Evolutionary conservation across 1,284 basidiomycete genomes (phyloP).

Genomic region (Singerocomus rubriflavus): DNA sequence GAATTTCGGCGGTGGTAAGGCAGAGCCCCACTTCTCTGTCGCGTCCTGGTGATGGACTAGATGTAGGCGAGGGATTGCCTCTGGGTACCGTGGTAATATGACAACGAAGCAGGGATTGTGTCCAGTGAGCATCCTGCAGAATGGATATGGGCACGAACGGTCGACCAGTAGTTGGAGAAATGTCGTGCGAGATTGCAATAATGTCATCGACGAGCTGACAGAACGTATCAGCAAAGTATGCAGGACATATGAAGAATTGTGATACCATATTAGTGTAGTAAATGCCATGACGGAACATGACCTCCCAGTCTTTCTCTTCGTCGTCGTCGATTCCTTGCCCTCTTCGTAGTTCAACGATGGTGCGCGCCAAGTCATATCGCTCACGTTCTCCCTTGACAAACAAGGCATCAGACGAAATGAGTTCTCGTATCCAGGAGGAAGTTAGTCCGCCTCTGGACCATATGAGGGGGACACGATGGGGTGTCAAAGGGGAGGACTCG

Average conservation of each 20-base stretch:
- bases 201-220: slow-evolving; percentile 73
- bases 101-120: slow-evolving; percentile 59
- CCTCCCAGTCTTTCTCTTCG: slow-evolving; percentile 67
- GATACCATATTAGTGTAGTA: slow-evolving; percentile 87
- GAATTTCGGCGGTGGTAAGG: slow-evolving; percentile 49
- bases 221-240: slow-evolving; percentile 9
- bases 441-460: slow-evolving; percentile 73
- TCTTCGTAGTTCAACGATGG: slow-evolving; percentile 73
- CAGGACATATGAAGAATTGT: neutral
- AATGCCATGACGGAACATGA: slow-evolving; percentile 76
- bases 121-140: slow-evolving; percentile 79
- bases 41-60: slow-evolving; percentile 37
- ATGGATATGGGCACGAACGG: slow-evolving; percentile 66
- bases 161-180: slow-evolving; percentile 66
- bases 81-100: slow-evolving; percentile 47
- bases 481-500: slow-evolving; percentile 9
- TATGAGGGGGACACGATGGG: slow-evolving; percentile 43
- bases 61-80: slow-evolving; percentile 30
- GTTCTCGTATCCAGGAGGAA: slow-evolving; percentile 68
- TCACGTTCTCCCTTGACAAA: slow-evolving; percentile 81
- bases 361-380: slow-evolving; percentile 75
- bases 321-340: slow-evolving; percentile 44
- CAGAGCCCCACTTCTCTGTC: slow-evolving; percentile 63
- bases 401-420: slow-evolving; percentile 77
- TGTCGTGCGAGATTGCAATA: slow-evolving; percentile 66